Base-by-base conservation (phyloP, 2,329 filamentous ascomycete genomes). In the Diplodia seriata region DNA sequence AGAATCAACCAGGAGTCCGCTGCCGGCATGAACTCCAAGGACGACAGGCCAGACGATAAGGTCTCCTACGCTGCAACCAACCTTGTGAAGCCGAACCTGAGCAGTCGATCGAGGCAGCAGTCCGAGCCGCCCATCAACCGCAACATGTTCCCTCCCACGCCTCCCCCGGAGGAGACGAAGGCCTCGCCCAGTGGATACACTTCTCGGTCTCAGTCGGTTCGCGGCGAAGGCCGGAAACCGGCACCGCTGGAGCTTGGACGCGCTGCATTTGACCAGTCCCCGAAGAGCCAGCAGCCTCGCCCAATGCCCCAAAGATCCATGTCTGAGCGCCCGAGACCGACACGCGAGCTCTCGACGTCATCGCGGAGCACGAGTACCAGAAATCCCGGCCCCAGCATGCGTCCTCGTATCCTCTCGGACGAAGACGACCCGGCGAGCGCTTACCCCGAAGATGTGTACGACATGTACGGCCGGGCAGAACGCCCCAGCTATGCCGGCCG, bases 81-180 rank as follows among this genome's bases (percentile, higher is more conserved):
- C 74, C 87, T 98, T 9, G 94, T 98, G 70, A 95, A 95, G 77
- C 90, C 92, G 38, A 91, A 91, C 61, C 83, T 98, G 40, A 86
- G 87, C 72, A 94, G 91, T 75, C 88, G 91, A 71, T 81, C 81
- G 71, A 87, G 91, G 74, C 92, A 96, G 74, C 92, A 95, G 76
- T 95, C 92, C 20, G 93, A 95, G 76, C 92, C 93, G 9, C 92
- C 92, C 0, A 83, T 89, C 71, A 88, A 87, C 76, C 89, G 93
- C 73, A 92, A 91, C 74, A 87, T 94, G 70, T 97, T 98, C 82
- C 95, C 95, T 20, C 95, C 95, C n/a, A 98, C 95, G n/a, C 95
- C 95, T 50, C 95, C 95, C 7, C 95, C 95, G 6, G 95, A 99
- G 83, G 93, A 97, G 72, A 90, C 90, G 59, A 74, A 71, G 64